Percentiles rank a stretch among this genome's conserved stretches.
phyloP scores from a whole-genome alignment of 225 moss, liverwort and hornwort genomes.

The Neckera pumila region DNA sequence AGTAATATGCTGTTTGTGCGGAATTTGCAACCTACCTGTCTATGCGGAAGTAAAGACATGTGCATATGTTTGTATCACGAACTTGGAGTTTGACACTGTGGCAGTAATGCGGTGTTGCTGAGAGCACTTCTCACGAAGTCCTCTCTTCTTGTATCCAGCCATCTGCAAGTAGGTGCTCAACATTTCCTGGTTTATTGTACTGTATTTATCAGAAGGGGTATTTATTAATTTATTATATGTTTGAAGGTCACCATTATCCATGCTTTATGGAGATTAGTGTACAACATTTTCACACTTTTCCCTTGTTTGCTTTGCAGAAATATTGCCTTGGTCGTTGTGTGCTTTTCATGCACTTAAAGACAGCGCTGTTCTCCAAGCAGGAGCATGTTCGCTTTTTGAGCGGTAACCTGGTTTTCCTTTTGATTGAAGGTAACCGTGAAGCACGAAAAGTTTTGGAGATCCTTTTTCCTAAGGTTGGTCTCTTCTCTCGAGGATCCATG shows the following conservation, averaged over 20 bases:
- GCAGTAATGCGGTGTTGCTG: constrained; percentile 73
- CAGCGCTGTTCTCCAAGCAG: constrained; percentile 75
- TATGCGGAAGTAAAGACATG: background rate
- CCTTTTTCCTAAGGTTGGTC: constrained; percentile 68
- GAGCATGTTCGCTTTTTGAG: constrained; percentile 71
- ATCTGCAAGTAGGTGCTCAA: constrained; percentile 61
- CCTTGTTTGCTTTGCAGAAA: constrained; percentile 44
- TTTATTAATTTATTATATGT: background rate
- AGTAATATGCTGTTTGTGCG: background rate
- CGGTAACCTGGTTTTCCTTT: constrained; percentile 72
- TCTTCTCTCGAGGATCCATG: background rate
- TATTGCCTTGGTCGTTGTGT: constrained; percentile 89
- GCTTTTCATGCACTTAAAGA: constrained; percentile 70
- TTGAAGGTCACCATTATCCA: background rate
- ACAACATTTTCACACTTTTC: background rate
- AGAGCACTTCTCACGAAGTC: constrained; percentile 76
- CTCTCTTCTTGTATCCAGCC: constrained; percentile 53
- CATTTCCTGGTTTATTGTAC: background rate
- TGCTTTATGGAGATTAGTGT: background rate
- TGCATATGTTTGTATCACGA: background rate
- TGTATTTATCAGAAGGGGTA: background rate
- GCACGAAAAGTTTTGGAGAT: constrained; percentile 74
- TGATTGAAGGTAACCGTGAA: constrained; percentile 78
- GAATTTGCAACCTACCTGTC: background rate
- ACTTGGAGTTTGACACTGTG: constrained; percentile 24